Evolutionary conservation across 768 basidiomycete genomes (phyloP), one percentile per base, ranked within the genome.

Genomic region (Pleurotus sapidus): DNA sequence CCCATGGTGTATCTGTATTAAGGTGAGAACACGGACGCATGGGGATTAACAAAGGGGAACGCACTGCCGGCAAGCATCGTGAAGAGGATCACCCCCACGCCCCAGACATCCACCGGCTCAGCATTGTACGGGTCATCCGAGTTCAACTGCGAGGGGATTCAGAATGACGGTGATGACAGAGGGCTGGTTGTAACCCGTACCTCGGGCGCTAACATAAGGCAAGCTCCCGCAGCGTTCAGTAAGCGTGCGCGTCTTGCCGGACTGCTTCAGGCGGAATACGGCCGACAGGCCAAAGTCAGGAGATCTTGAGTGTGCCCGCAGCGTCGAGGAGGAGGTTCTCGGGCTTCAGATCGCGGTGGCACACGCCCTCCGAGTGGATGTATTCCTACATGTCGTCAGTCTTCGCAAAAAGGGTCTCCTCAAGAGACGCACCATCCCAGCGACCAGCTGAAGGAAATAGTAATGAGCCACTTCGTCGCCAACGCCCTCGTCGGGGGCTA

Each of bases 91-190:
- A 98, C 91, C 0, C 97, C 97, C 42, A 92, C 83, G 0, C 94
- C 94, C 97, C 97, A 99, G 7, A 93, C 86, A 68, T 99, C 97
- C 20, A 98, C 83, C 0, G 97, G 95, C 57, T 97, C 93, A 1
- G 95, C 97, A 12, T 84, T 70, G 71, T 98, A 99, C 0, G 91
- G 81, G 8, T 68, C 74, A 3, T 84, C 76, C 3, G 74, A 74
- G 37, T 86, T 87, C 30, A 96, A 70, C 94, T 95, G 56, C 2
- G 30, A 51, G 42, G 4, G 8, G 34, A 2, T 24, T 24, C 38
- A 18, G n/a, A 34, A n/a, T 12, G 43, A 27, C 2, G 30, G 15
- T 17, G 24, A 20, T 8, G 23, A 46, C 12, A 20, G 15, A 11
- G 11, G 30, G 11, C 11, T 2, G 30, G 20, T 5, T 3, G 27